Base-by-base conservation (phyloP, 2,329 filamentous ascomycete species). In the Aspergillus flavus region DNA sequence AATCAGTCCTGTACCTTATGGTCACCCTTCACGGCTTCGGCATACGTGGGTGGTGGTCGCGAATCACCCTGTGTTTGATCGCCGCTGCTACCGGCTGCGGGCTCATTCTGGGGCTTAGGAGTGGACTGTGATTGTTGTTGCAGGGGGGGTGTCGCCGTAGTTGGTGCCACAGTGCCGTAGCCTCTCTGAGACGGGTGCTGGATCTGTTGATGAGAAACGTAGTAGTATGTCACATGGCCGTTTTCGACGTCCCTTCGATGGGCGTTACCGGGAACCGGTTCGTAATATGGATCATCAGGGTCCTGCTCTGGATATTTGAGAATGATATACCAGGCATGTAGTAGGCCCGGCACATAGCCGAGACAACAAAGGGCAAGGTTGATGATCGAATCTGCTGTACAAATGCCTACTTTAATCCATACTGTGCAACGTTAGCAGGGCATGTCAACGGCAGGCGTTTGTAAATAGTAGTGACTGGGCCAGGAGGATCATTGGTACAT, bases 251-350 rank as follows among this genome's bases (percentile, higher is more conserved):
- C 77, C 6, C 69, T 67, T 39, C 68, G 71, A 69, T 82, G 80
- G 66, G 85, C 84, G 61, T 80, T 85, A 59, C 88, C 86, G 43
- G 86, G 80, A 46, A 91, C 77, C 57, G 83, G 80, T 69, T 92
- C 87, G 79, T 95, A 93, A 61, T 83, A 78, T 36, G 69, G 71
- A 59, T 82, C 76, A 66, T 90, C 87, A 77, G 86, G 86, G 63
- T 89, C 84, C 70, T 81, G 79, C 65, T 97, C 94, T 63, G 95
- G 95, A 78, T 90, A 92, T 75, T 92, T 91, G 73, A 92, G 87
- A 80, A 99, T 97, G 79, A 98, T 96, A 85, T 98, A 99, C 94
- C 95, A 98, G 66, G 94, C 88, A 82, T 99, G 95, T 2, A 99
- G 82, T 57, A 98, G 90, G 65, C 94, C 94, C 23, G 94, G 94